Evolutionary conservation across 352 stramenopile species (phyloP).

Genomic region (Globisporangium lucens): DNA sequence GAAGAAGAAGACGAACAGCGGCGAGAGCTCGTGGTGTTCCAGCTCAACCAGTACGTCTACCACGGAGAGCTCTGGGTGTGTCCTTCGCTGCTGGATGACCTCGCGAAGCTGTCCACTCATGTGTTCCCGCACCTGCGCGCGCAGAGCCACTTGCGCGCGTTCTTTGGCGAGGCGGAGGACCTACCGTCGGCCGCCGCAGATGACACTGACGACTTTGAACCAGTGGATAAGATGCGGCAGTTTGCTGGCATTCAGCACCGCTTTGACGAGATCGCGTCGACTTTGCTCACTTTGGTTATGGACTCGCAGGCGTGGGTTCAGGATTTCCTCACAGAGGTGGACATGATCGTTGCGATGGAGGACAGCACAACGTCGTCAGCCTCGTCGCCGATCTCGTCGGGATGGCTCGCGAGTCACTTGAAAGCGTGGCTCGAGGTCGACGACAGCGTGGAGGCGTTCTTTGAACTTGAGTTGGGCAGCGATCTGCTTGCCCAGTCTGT

Average conservation of each 20-base stretch:
- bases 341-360: slow-evolving; percentile 22
- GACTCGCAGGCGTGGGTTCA: slow-evolving; percentile 55
- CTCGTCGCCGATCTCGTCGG: slow-evolving; percentile 6
- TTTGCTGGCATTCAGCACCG: slow-evolving; percentile 19
- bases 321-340: slow-evolving; percentile 46
- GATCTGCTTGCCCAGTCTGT: slow-evolving; percentile 12
- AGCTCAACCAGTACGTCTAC: slow-evolving; percentile 68
- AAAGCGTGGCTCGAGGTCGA: slow-evolving; percentile 50
- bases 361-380: slow-evolving; percentile 6
- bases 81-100: slow-evolving; percentile 32
- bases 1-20: slow-evolving; percentile 19
- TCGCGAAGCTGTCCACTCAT: slow-evolving; percentile 30
- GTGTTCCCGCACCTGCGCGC: slow-evolving; percentile 43
- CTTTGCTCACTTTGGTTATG: slow-evolving; percentile 39
- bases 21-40: slow-evolving; percentile 47
- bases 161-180: slow-evolving; percentile 33
- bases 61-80: slow-evolving; percentile 29
- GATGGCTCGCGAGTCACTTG: slow-evolving; percentile 40
- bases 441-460: slow-evolving; percentile 53
- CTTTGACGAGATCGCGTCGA: slow-evolving; percentile 30
- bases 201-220: neutral
- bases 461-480: slow-evolving; percentile 47
- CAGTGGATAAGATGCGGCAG: slow-evolving; percentile 7
- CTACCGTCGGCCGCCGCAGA: slow-evolving; percentile 16
- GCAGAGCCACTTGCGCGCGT: slow-evolving; percentile 39